Evolutionary conservation across 768 basidiomycete genomes (phyloP).

Genomic region (Rubroboletus satanas): DNA sequence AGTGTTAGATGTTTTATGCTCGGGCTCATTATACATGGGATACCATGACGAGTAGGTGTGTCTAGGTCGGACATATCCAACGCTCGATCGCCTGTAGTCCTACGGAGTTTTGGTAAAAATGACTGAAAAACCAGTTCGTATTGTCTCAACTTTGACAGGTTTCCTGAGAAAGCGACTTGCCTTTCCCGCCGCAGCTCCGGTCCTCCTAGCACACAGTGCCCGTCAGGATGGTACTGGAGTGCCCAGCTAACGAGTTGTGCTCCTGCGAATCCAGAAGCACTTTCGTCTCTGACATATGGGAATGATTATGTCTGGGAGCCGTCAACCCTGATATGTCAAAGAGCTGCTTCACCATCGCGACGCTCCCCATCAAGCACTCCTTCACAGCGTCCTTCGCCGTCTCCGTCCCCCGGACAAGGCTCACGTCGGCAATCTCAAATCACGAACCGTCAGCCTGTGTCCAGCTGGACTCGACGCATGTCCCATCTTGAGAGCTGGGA

Average conservation of each 20-base stretch:
- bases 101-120: constrained; percentile 12
- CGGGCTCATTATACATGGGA: constrained; percentile 5
- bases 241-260: constrained; percentile 2
- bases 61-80: not conserved
- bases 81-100: not conserved
- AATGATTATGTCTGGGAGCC: constrained; percentile 45
- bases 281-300: constrained; percentile 30
- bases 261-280: constrained; percentile 10
- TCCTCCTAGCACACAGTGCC: constrained; percentile 5
- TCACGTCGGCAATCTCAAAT: constrained; percentile 31
- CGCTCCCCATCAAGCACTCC: not conserved
- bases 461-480: constrained; percentile 54
- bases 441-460: constrained; percentile 43
- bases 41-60: not conserved
- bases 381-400: constrained; percentile 36
- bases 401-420: constrained; percentile 24
- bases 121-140: not conserved
- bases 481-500: constrained; percentile 42
- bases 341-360: constrained; percentile 25
- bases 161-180: constrained; percentile 11
- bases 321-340: constrained; percentile 40
- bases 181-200: constrained; percentile 2
- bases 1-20: not conserved
- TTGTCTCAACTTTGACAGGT: constrained; percentile 4
- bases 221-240: constrained; percentile 19